These are phyloP conservation scores for Laburnicola sp. DNA, from an alignment of 2,329 filamentous ascomycete species.

Conservation along the genomic window DNA sequence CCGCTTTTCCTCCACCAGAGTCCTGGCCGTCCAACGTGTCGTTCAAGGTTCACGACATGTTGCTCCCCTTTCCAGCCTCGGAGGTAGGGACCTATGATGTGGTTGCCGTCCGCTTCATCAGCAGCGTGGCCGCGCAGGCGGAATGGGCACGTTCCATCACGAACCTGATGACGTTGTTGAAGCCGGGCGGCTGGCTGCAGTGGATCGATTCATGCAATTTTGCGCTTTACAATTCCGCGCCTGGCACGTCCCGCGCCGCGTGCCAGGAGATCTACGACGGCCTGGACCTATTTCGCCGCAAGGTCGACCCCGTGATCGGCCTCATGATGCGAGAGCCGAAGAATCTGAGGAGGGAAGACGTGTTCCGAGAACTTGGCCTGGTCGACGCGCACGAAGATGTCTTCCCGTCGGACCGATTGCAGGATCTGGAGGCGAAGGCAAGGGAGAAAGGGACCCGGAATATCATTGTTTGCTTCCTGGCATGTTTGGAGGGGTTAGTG, in stretches of 20 bases:
- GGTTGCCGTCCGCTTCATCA: conserved; percentile 30
- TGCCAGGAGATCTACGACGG: conserved; percentile 7
- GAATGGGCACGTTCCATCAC: conserved; percentile 12
- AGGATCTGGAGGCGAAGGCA: no score
- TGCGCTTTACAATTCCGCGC: conserved; percentile 1
- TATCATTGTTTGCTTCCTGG: no score
- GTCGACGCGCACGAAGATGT: conserved; percentile 58
- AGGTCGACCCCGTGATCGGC: conserved; percentile 2
- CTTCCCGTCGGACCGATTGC: no score
- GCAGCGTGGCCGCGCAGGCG: conserved; percentile 19
- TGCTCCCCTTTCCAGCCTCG: conserved; percentile 20
- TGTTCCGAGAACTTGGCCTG: conserved; percentile 4
- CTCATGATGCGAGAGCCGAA: conserved; percentile 4
- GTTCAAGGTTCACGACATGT: conserved; percentile 27
- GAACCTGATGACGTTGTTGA: conserved; percentile 5
- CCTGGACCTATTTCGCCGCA: neutral
- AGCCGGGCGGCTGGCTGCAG: conserved; percentile 5
- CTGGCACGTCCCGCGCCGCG: conserved; percentile 3
- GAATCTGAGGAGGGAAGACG: conserved; percentile 3
- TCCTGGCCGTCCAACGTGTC: conserved; percentile 21
- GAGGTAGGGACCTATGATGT: conserved; percentile 29
- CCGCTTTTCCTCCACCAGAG: conserved; percentile 19
- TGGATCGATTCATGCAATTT: conserved; percentile 7
- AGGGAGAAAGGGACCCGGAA: no score
- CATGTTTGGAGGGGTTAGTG: no score